Evolutionary conservation across 352 stramenopile species (phyloP).

Genomic region (Phytopythium ostracodes): DNA sequence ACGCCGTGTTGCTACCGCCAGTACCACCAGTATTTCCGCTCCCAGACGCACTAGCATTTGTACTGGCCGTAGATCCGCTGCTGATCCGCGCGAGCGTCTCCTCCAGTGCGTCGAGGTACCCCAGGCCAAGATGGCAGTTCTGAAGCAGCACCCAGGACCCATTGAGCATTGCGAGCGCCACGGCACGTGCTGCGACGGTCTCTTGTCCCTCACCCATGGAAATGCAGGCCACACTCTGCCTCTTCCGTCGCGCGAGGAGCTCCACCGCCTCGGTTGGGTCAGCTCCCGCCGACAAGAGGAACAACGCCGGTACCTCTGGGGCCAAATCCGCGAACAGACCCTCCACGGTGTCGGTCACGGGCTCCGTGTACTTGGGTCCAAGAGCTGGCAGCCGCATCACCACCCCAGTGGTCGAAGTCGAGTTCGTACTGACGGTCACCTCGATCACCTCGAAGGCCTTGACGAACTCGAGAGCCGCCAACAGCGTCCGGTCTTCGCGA

Average conservation of each 20-base stretch:
- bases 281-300: conserved; percentile 62
- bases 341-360: conserved; percentile 70
- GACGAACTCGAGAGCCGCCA: conserved; percentile 66
- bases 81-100: conserved; percentile 41
- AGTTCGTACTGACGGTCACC: conserved; percentile 20
- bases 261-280: conserved; percentile 77
- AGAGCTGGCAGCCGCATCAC: conserved; percentile 40
- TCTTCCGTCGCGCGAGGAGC: conserved; percentile 60
- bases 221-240: conserved; percentile 61
- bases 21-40: conserved; percentile 4
- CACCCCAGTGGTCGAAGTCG: conserved; percentile 14
- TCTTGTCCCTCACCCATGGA: conserved; percentile 82
- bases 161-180: conserved; percentile 58
- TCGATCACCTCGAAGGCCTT: conserved; percentile 60
- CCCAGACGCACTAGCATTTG: conserved; percentile 5
- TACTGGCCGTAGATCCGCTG: conserved; percentile 11
- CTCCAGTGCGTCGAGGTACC: conserved; percentile 61
- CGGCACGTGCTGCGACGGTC: conserved; percentile 44
- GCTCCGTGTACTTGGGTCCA: conserved; percentile 54
- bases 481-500: conserved; percentile 70
- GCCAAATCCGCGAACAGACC: conserved; percentile 65
- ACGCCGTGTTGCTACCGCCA: conserved; percentile 5
- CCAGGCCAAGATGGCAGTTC: conserved; percentile 72
- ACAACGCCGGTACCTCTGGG: conserved; percentile 61
- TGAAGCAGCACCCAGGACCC: conserved; percentile 79